Percentiles rank a stretch among this genome's conserved stretches.
These are phyloP conservation scores for Triticum dicoccoides DNA, from an alignment of 176 grass and related monocot species.

Conservation along the genomic window DNA sequence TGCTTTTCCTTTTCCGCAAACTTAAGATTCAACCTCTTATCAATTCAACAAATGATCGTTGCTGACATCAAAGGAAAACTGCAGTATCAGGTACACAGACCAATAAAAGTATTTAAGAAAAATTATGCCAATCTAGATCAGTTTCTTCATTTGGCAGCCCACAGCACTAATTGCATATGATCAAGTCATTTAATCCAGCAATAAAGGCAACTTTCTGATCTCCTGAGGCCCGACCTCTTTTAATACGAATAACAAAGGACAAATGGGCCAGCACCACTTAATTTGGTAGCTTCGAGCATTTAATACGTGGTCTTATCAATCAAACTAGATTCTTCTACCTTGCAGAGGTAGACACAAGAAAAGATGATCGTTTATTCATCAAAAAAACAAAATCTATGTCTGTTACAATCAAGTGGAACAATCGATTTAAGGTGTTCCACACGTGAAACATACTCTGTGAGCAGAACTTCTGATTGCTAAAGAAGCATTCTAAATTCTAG, in stretches of 20 bases:
- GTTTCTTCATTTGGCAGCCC: conserved; percentile 18
- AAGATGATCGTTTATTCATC: background rate
- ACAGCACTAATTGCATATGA: background rate
- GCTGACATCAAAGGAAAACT: conserved; percentile 10
- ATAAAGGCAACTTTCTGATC: conserved; percentile 12
- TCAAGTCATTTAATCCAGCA: conserved; percentile 30
- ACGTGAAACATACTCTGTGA: background rate
- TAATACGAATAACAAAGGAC: conserved; percentile 15
- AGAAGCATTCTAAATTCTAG: background rate
- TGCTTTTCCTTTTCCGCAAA: background rate
- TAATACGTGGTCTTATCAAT: background rate
- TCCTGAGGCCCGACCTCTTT: conserved; percentile 17
- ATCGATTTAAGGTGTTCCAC: background rate
- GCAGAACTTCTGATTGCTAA: background rate
- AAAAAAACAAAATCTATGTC: background rate
- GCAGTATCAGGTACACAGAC: background rate
- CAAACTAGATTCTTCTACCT: conserved; percentile 1
- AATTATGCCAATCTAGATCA: conserved; percentile 17
- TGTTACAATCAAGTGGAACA: background rate
- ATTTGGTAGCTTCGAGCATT: conserved; percentile 14
- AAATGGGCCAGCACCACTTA: background rate
- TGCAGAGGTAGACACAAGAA: background rate
- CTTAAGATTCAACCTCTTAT: background rate
- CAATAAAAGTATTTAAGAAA: background rate
- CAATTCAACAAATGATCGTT: background rate